Percentiles rank a stretch among this genome's conserved stretches.
Conservation (phyloP, 106 monocot genomes). For the Ottelia alismoides region DNA sequence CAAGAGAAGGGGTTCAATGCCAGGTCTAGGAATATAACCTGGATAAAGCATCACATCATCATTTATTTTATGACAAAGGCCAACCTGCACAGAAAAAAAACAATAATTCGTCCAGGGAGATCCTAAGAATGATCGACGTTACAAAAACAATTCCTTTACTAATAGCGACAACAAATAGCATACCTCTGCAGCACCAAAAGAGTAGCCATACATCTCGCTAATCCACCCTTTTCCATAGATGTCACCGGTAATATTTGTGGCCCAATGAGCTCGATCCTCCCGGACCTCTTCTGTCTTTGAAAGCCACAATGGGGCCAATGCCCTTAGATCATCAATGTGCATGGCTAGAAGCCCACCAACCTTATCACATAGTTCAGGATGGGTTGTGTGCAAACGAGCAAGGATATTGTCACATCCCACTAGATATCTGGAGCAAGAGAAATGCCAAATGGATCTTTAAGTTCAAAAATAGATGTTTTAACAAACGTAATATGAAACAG, state of each 20-base stretch:
- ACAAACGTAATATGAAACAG: no score
- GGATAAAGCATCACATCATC: slow-evolving; percentile 95
- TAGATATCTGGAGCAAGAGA: slow-evolving; percentile 44
- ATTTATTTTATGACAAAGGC: slow-evolving; percentile 90
- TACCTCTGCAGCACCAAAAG: slow-evolving; percentile 99
- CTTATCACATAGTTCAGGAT: slow-evolving; percentile 94
- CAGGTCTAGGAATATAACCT: slow-evolving; percentile 70
- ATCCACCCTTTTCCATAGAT: slow-evolving; percentile 95
- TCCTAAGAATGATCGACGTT: no score
- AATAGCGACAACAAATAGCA: no score
- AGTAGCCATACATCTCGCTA: slow-evolving; percentile 99
- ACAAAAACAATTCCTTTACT: no score
- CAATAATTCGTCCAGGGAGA: neutral
- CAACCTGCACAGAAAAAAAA: slow-evolving; percentile 45
- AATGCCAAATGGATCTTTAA: no score
- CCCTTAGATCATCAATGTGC: slow-evolving; percentile 93
- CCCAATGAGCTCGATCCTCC: slow-evolving; percentile 84
- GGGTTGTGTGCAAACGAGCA: slow-evolving; percentile 72
- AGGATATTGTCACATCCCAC: slow-evolving; percentile 93
- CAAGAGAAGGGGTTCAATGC: slow-evolving; percentile 68
- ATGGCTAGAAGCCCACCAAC: slow-evolving; percentile 93
- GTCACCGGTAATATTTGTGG: slow-evolving; percentile 90
- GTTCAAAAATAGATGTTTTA: neutral
- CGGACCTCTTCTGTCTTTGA: slow-evolving; percentile 96
- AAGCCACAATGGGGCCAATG: slow-evolving; percentile 88